Evolutionary conservation across 805 yeast genomes (phyloP), one percentile per base, ranked within the genome.

Genomic region (Saccharomycopsis fodiens): DNA sequence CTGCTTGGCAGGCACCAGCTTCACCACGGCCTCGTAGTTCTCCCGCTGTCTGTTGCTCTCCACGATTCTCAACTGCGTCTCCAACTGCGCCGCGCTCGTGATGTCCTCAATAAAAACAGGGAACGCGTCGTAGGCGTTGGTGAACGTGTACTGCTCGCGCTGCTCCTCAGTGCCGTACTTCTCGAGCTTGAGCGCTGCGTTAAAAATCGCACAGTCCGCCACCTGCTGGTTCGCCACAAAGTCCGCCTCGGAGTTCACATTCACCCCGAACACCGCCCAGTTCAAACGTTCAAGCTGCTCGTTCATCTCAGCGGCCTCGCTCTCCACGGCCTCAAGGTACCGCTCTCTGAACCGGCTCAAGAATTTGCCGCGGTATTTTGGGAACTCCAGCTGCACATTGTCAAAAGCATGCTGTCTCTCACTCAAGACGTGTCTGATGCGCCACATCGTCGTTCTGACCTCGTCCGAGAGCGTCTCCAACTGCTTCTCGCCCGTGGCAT

Each of bases 391-490:
- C 55, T 71, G 72, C 1, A 82, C 85, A 48, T 78, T 69, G 52
- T 73, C 78, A 57, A 73, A 78, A 0, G 89, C 78, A 48, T 76
- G 76, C 54, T 82, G 83, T 59, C 98, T 76, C 64, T 91, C 98
- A 54, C 86, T 77, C 38, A 91, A 69, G 3, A 86, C 96, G 60
- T 83, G 91, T 60, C 86, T 82, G 57, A 91, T 85, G 55, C 85
- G 73, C 78, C 79, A 71, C 87, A 84, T 79, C 1, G 88, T 74
- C 29, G 70, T 67, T 54, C 78, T 69, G 35, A 83, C 67, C 44
- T 66, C 65, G n/a, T 30, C 41, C 16, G 41, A 70, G 36, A 70
- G 62, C 70, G 20, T 64, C 63, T 47, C 61, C 67, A n/a, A 62
- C 64, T n/a, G 64, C 60, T 19, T 66, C 67, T 22, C 55, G 54